These are phyloP conservation scores for Elongisporangium anandrum DNA, from an alignment of 352 stramenopile species.

Conservation along the genomic window DNA sequence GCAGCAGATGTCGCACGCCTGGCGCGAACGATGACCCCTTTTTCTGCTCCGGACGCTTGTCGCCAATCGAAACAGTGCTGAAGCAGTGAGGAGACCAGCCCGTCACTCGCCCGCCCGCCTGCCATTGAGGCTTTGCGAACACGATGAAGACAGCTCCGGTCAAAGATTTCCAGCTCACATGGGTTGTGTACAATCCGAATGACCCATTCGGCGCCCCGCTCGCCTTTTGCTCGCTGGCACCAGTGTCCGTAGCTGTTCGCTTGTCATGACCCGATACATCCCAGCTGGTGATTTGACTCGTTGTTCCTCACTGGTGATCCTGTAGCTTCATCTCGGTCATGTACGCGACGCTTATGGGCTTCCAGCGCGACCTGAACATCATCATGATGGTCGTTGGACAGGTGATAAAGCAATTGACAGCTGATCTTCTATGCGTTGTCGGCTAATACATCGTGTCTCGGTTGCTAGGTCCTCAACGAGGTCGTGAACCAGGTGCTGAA, in stretches of 20 bases:
- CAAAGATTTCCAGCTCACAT: constrained; percentile 77
- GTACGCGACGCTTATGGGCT: constrained; percentile 70
- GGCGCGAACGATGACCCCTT: background rate
- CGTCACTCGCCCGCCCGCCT: background rate
- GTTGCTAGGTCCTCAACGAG: constrained; percentile 57
- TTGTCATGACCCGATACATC: background rate
- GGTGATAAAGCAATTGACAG: constrained; percentile 14
- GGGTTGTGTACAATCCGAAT: constrained; percentile 75
- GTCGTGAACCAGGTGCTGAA: constrained; percentile 80
- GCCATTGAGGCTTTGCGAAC: background rate
- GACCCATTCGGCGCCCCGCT: constrained; percentile 63
- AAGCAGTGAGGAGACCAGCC: background rate
- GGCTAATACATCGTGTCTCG: background rate
- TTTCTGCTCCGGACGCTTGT: background rate
- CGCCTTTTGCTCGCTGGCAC: constrained; percentile 72
- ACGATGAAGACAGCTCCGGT: constrained; percentile 2
- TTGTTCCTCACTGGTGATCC: background rate
- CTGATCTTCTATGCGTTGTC: background rate
- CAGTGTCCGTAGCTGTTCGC: constrained; percentile 33
- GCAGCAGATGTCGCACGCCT: background rate
- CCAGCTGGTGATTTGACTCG: background rate
- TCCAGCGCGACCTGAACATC: constrained; percentile 76
- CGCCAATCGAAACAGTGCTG: background rate
- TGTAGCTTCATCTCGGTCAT: constrained; percentile 82
- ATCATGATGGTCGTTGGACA: constrained; percentile 69